Base-by-base conservation (phyloP, 2,329 filamentous ascomycete species). In the Periconia sp. region DNA sequence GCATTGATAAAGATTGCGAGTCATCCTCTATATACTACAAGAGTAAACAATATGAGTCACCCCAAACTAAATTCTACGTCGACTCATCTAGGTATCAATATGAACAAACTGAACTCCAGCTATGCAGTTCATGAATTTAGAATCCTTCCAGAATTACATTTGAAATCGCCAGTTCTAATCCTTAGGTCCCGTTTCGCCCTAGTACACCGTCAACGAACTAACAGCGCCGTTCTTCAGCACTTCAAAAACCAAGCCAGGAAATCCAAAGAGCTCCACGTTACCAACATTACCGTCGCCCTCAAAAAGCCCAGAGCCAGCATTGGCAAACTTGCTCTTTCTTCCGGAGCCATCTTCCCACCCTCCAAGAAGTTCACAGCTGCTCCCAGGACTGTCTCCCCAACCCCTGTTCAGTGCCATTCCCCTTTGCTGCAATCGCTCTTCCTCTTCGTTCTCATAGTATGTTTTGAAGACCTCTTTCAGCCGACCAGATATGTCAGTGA, bases 161-260 rank as follows among this genome's bases (percentile, higher is more conserved):
- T 25, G 23, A 12, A 25, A 25, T 8, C 23, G 7, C 23, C 7
- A 12, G 7, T 25, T 12, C 12, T 25, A 12, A 25, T 8, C 23
- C 23, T 12, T 13, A n/a, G 11, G 11, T 12, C 25, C 25, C 11
- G 15, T n/a, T 12, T 28, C 5, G 11, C n/a, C 17, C 30, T 81
- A 96, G 74, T 92, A 96, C 17, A 96, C 85, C 8, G 92, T 97
- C 66, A 97, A 77, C 18, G 89, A 88, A 69, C 90, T 95, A 17
- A 99, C 88, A 48, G 84, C 86, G 4, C 89, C 91, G 64, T 95
- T 96, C 82, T 89, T 92, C 69, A 97, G 73, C 19, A 99, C 92
- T 73, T 99, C 94, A 73, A 99, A 97, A 33, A 96, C 84, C 69
- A 97, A 74, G 0, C 94, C 92, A 0, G 94, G 92, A 62, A 96